Conservation (phyloP, 306 rosid species). For the Castanopsis chinensis region DNA sequence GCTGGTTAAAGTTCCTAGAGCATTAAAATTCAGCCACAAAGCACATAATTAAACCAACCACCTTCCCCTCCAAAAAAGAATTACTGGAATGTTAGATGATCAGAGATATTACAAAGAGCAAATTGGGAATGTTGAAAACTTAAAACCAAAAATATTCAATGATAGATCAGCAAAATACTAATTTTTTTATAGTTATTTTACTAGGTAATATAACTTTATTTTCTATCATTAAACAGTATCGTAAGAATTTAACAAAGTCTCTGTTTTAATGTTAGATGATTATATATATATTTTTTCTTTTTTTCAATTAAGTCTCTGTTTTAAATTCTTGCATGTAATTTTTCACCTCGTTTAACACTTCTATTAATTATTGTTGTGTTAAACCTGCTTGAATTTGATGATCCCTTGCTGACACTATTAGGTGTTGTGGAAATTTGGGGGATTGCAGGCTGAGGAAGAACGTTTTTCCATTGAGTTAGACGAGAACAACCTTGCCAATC, state of each 20-base stretch:
- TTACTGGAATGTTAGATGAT: too few species aligned
- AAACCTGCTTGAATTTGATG: neutral
- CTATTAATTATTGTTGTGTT: neutral
- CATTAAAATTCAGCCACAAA: slow-evolving; percentile 20
- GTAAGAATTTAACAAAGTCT: too few species aligned
- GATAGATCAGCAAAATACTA: neutral
- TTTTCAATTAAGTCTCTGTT: too few species aligned
- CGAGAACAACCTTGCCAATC: slow-evolving; percentile 75
- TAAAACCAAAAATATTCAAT: neutral
- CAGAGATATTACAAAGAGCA: too few species aligned
- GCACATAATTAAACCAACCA: neutral
- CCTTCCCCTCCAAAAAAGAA: too few species aligned
- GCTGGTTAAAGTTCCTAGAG: slow-evolving; percentile 25
- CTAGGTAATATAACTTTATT: too few species aligned
- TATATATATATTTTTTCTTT: too few species aligned
- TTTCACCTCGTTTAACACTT: neutral
- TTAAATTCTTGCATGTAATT: neutral
- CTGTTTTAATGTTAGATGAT: too few species aligned
- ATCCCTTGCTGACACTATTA: neutral
- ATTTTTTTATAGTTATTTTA: neutral
- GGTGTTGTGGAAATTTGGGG: slow-evolving; percentile 5
- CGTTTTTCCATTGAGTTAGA: slow-evolving; percentile 83
- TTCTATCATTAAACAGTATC: too few species aligned
- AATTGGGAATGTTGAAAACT: neutral
- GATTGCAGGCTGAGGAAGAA: slow-evolving; percentile 83